phyloP scores from a whole-genome alignment of 176 grass and related monocot genomes.

The Musa acuminata region DNA sequence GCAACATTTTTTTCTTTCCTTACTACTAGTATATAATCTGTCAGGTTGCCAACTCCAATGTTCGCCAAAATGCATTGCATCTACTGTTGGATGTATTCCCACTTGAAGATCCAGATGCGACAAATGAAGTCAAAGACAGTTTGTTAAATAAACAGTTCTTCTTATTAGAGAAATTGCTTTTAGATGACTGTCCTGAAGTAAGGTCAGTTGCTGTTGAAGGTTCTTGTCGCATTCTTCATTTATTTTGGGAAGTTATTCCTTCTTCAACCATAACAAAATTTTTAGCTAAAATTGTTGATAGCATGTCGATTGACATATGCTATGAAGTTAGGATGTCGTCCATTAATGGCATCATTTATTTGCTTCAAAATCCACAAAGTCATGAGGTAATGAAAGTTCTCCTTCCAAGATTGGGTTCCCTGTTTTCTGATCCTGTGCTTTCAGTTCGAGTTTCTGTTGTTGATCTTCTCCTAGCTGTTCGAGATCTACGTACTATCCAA shows the following conservation, averaged over 20 bases:
- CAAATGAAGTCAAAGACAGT: conserved; percentile 75
- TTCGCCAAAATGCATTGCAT: conserved; percentile 75
- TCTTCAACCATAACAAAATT: conserved; percentile 59
- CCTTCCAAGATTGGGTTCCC: conserved; percentile 53
- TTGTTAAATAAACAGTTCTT: conserved; percentile 74
- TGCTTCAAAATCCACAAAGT: conserved; percentile 84
- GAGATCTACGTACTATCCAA: conserved; percentile 62
- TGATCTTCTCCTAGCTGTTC: conserved; percentile 77
- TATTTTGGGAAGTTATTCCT: conserved; percentile 93
- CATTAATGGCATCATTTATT: conserved; percentile 77
- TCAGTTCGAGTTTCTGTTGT: conserved; percentile 59
- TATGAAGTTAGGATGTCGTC: conserved; percentile 68
- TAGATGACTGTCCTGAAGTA: conserved; percentile 74
- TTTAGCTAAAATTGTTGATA: conserved; percentile 70
- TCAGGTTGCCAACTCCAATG: conserved; percentile 85
- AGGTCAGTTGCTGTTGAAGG: conserved; percentile 75
- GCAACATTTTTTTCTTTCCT: not conserved
- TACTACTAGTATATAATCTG: conserved; percentile 21
- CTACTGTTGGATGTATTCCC: conserved; percentile 91
- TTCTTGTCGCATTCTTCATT: conserved; percentile 71
- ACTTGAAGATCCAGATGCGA: conserved; percentile 81
- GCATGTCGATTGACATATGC: conserved; percentile 77
- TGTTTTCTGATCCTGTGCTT: conserved; percentile 62
- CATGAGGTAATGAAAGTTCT: conserved; percentile 88
- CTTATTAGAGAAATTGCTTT: conserved; percentile 75